phyloP scores from a whole-genome alignment of 129 eudicot genomes.

The carrot (Daucus carota) region DH1_v3.0 NC_030384.2:44536501-44537000 shows the following conservation, averaged over 20 bases:
- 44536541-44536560: neutral
- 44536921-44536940: constrained; percentile 2
- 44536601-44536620: neutral
- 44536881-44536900: neutral
- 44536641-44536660: neutral
- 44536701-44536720: neutral
- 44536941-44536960: constrained; percentile 21
- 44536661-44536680: neutral
- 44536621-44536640: neutral
- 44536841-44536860: constrained; percentile 4
- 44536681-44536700: neutral
- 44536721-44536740: neutral
- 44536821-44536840: neutral
- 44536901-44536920: neutral
- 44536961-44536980: constrained; percentile 21
- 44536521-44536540: neutral
- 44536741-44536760: neutral
- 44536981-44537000: constrained; percentile 22
- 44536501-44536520: neutral
- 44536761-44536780: neutral
- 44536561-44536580: neutral
- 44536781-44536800: neutral
- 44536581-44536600: neutral
- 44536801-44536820: neutral
- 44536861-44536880: constrained; percentile 5